phyloP scores from a whole-genome alignment of 1,139 yeast species.

The Hyphopichia khmerensis region DNA sequence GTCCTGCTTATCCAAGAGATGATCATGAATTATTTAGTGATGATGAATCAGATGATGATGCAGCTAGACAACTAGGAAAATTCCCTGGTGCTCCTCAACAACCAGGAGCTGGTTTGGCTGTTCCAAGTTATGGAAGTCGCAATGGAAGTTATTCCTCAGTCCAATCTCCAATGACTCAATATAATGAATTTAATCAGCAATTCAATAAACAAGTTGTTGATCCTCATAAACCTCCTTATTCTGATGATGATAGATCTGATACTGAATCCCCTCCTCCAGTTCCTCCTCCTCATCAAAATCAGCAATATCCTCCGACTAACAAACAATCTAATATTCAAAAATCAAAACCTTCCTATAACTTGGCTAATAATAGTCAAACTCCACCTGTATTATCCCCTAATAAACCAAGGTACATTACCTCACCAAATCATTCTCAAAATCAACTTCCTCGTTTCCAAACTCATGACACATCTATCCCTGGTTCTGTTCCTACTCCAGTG shows the following conservation, averaged over 20 bases:
- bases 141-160: constrained; percentile 43
- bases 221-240: not conserved
- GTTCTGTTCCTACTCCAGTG: constrained; percentile 1
- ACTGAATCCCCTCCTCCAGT: constrained; percentile 21
- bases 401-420: constrained; percentile 33
- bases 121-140: constrained; percentile 28
- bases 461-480: constrained; percentile 6
- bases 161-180: constrained; percentile 53
- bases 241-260: constrained; percentile 7
- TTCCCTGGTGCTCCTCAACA: constrained; percentile 4
- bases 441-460: constrained; percentile 16
- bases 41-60: constrained; percentile 21
- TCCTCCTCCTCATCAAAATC: constrained; percentile 18
- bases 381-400: constrained; percentile 16
- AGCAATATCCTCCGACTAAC: constrained; percentile 8
- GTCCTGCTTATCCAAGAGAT: constrained; percentile 32
- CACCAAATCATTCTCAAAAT: constrained; percentile 38
- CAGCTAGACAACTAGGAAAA: constrained; percentile 23
- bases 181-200: constrained; percentile 51
- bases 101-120: constrained; percentile 13
- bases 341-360: constrained; percentile 12
- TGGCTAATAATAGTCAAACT: constrained; percentile 14
- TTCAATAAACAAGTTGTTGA: constrained; percentile 22
- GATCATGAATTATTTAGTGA: constrained; percentile 42
- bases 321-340: constrained; percentile 8